Evolutionary conservation across 2,329 filamentous ascomycete species (phyloP).

Genomic region (Fusarium fujikuroi): DNA sequence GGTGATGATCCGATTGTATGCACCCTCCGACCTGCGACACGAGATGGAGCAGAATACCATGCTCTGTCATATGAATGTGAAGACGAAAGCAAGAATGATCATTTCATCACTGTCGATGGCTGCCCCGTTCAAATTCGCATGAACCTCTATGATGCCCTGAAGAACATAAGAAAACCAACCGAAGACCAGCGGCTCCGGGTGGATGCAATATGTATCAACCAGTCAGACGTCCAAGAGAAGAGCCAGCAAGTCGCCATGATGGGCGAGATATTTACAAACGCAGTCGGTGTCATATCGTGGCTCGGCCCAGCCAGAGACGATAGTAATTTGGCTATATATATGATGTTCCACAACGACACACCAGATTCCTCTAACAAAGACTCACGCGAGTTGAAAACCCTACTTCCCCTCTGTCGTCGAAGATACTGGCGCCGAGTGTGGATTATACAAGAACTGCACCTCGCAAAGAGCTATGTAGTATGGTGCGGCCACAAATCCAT

Average conservation of each 20-base stretch:
- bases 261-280: accelerated
- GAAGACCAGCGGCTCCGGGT: neutral
- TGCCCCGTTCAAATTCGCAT: neutral
- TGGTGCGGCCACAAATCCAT: neutral
- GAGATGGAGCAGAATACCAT: neutral
- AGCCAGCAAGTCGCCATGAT: neutral
- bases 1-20: accelerated
- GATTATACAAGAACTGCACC: neutral
- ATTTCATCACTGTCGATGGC: neutral
- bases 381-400: accelerated
- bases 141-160: neutral
- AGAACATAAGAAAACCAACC: neutral
- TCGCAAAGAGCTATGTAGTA: neutral
- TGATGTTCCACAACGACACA: no score
- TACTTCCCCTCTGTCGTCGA: neutral
- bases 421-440: neutral
- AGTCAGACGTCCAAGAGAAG: neutral
- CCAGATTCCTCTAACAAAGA: no score
- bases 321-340: no score
- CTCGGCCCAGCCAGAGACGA: neutral
- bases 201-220: neutral
- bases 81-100: neutral
- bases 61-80: neutral
- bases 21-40: accelerated
- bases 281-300: neutral